These are phyloP conservation scores for Saccharum spontaneum DNA, from an alignment of 176 grass and related monocot species.

Conservation along the genomic window DNA sequence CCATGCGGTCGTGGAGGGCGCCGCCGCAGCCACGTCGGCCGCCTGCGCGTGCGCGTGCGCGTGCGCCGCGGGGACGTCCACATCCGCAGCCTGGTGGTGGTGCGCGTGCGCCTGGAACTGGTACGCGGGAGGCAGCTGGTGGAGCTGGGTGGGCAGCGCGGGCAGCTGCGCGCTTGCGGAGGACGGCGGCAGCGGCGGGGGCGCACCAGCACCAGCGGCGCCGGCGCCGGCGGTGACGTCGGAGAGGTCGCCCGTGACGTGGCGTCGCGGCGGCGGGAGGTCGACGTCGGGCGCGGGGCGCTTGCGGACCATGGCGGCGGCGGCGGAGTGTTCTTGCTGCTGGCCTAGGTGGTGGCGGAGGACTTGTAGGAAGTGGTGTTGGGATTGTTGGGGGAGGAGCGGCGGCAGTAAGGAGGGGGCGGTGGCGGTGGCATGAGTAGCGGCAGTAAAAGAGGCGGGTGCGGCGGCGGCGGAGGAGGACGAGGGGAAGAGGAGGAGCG, in stretches of 20 bases:
- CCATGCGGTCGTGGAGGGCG: background rate
- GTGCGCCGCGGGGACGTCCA: background rate
- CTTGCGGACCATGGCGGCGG: conserved; percentile 79
- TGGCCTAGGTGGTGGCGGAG: conserved; percentile 46
- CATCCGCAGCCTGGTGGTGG: background rate
- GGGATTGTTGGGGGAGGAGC: conserved; percentile 32
- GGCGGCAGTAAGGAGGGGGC: conserved; percentile 27
- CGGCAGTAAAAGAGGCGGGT: conserved; percentile 21
- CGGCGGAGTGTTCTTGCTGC: conserved; percentile 23
- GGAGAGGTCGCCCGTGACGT: conserved; percentile 41
- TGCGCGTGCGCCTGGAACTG: background rate
- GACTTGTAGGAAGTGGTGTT: conserved; percentile 22
- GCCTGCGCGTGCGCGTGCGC: background rate
- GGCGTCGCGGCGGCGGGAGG: conserved; percentile 43
- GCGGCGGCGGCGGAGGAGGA: conserved; percentile 38
- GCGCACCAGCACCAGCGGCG: background rate
- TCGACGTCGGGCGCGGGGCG: conserved; percentile 74
- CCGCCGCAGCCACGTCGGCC: background rate
- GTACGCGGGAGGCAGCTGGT: conserved; percentile 34
- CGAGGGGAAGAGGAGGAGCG: conserved; percentile 66
- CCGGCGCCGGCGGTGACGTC: conserved; percentile 32
- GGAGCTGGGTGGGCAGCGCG: conserved; percentile 41
- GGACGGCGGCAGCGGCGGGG: background rate
- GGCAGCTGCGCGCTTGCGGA: conserved; percentile 40
- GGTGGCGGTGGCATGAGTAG: conserved; percentile 44